These are phyloP conservation scores for Trametes maxima DNA, from an alignment of 768 basidiomycete genomes.

Conservation along the genomic window DNA sequence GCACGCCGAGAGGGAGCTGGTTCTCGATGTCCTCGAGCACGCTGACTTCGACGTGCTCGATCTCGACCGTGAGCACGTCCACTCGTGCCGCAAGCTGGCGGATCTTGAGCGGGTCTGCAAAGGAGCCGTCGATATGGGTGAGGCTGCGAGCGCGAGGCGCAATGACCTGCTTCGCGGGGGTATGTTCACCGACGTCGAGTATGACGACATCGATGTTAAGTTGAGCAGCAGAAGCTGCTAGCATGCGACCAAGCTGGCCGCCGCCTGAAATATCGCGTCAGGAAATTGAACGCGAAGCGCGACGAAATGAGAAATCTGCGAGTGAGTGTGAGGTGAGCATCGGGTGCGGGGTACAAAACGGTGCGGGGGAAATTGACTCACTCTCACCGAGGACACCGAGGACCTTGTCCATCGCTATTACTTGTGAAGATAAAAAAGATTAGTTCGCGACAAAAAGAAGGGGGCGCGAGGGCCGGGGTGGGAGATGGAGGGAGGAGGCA, in stretches of 20 bases:
- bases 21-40: conserved; percentile 66
- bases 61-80: conserved; percentile 92
- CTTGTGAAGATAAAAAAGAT: background rate
- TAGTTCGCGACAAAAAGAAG: conserved; percentile 8
- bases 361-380: conserved; percentile 26
- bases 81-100: conserved; percentile 75
- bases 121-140: conserved; percentile 85
- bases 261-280: conserved; percentile 59
- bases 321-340: background rate
- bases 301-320: conserved; percentile 6
- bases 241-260: conserved; percentile 97
- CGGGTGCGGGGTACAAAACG: background rate
- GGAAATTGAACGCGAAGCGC: conserved; percentile 1
- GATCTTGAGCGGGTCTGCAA: conserved; percentile 79
- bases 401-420: conserved; percentile 29
- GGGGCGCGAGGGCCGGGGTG: background rate
- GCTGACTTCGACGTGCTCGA: conserved; percentile 89
- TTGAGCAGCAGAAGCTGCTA: conserved; percentile 85
- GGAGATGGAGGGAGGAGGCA: conserved; percentile 10
- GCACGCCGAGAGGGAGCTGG: conserved; percentile 41
- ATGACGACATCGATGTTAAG: conserved; percentile 83
- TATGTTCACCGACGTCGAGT: conserved; percentile 78
- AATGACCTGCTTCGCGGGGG: conserved; percentile 89
- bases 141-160: conserved; percentile 50
- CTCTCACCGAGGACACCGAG: conserved; percentile 44